phyloP scores from a whole-genome alignment of 768 basidiomycete genomes.

The Trametes coccinea region DNA sequence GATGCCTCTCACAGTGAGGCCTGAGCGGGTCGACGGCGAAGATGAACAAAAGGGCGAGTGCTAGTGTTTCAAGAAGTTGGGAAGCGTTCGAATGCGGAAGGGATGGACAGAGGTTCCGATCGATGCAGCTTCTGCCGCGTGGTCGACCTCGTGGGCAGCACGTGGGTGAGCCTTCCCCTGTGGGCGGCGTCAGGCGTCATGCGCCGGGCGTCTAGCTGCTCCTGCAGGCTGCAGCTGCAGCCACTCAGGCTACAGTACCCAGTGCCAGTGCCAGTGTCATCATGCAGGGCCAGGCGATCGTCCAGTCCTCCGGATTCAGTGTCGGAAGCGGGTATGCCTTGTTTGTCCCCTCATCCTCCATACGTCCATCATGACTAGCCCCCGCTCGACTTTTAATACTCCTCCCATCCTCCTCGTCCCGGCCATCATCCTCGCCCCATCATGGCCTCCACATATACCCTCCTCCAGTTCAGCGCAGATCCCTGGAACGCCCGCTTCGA shows the following conservation, averaged over 20 bases:
- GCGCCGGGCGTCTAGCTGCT: too few species aligned
- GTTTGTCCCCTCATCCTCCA: constrained; percentile 16
- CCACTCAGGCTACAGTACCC: too few species aligned
- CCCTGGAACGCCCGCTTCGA: constrained; percentile 60
- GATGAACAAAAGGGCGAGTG: too few species aligned
- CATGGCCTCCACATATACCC: constrained; percentile 46
- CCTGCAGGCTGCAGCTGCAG: not conserved
- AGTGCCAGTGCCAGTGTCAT: too few species aligned
- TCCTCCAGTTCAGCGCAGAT: constrained; percentile 67
- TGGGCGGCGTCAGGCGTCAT: not conserved
- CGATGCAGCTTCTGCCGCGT: constrained; percentile 22
- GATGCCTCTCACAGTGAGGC: not conserved
- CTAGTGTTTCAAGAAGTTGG: constrained; percentile 16
- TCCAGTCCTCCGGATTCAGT: constrained; percentile 1
- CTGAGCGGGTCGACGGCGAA: too few species aligned
- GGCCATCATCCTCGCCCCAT: constrained; percentile 33
- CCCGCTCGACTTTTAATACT: not conserved
- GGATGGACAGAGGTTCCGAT: constrained; percentile 14
- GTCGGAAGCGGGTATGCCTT: constrained; percentile 6
- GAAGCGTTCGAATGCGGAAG: not conserved
- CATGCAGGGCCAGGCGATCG: not conserved
- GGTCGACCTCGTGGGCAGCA: constrained; percentile 26
- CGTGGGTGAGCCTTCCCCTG: constrained; percentile 20
- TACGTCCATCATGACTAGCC: constrained; percentile 13
- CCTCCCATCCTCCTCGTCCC: constrained; percentile 21